These are phyloP conservation scores for Chimonanthus praecox DNA, from an alignment of 164 flowering plant species.

Conservation along the genomic window DNA sequence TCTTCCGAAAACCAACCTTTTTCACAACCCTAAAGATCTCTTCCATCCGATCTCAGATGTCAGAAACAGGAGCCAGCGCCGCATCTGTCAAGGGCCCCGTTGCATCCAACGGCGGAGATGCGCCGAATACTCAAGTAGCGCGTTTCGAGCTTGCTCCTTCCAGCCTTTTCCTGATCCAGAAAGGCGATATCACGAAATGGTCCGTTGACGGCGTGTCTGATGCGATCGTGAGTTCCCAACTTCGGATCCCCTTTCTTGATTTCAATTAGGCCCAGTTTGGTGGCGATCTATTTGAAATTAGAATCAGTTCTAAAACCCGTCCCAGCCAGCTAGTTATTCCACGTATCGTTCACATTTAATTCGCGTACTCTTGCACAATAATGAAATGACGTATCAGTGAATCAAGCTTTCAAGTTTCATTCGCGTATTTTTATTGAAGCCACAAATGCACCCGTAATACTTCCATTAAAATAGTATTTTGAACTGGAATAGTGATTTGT, in stretches of 20 bases:
- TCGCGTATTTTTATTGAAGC: too few species aligned
- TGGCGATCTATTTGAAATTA: too few species aligned
- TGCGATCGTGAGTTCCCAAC: conserved; percentile 54
- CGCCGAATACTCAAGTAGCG: background rate
- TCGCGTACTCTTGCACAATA: too few species aligned
- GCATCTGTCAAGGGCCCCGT: background rate
- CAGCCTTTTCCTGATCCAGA: conserved; percentile 46
- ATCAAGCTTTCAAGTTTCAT: too few species aligned
- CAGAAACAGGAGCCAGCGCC: background rate
- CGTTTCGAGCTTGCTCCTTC: conserved; percentile 17
- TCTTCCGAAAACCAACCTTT: background rate
- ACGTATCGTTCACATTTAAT: too few species aligned
- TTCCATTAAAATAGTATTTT: too few species aligned
- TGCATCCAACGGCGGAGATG: background rate
- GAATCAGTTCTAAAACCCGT: too few species aligned
- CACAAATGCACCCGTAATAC: too few species aligned
- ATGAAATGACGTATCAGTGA: too few species aligned
- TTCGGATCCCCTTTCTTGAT: background rate
- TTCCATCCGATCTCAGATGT: conserved; percentile 1
- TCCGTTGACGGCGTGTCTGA: conserved; percentile 73
- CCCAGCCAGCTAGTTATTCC: too few species aligned
- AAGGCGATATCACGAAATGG: conserved; percentile 90
- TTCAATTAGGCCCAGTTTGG: too few species aligned
- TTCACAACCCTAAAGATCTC: conserved; percentile 1
- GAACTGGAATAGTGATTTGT: too few species aligned